Percentiles rank a stretch among this genome's conserved stretches.
Conservation (phyloP, 2,329 filamentous ascomycete species). For the Botrytis squamosa region DNA sequence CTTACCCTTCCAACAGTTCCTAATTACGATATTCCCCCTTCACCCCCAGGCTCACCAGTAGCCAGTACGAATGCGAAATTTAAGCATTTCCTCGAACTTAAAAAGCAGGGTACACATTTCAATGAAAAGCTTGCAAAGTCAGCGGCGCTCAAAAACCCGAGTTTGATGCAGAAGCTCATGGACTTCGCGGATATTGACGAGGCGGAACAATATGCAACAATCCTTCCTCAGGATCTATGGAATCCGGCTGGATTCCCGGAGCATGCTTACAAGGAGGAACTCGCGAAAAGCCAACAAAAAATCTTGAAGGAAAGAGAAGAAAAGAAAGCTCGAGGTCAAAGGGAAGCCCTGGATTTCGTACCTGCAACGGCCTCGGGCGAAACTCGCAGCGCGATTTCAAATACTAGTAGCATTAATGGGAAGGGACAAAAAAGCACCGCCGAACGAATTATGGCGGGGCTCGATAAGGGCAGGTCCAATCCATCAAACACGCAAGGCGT, state of each 20-base stretch:
- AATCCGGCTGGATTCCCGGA: slow-evolving; percentile 56
- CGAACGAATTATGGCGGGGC: slow-evolving; percentile 40
- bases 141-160: slow-evolving; percentile 68
- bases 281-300: slow-evolving; percentile 48
- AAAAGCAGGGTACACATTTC: slow-evolving; percentile 74
- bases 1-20: slow-evolving; percentile 72
- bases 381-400: slow-evolving; percentile 31
- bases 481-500: slow-evolving; percentile 37
- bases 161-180: slow-evolving; percentile 69
- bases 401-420: slow-evolving; percentile 22
- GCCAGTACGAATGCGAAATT: slow-evolving; percentile 63
- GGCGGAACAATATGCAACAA: slow-evolving; percentile 64
- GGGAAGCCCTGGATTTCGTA: slow-evolving; percentile 39
- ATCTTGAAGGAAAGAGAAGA: slow-evolving; percentile 38
- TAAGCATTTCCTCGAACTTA: slow-evolving; percentile 71
- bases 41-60: slow-evolving; percentile 62
- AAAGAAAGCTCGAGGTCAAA: slow-evolving; percentile 35
- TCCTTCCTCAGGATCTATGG: slow-evolving; percentile 56
- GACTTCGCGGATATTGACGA: slow-evolving; percentile 60
- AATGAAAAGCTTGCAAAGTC: slow-evolving; percentile 70
- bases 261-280: slow-evolving; percentile 51
- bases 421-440: slow-evolving; percentile 36
- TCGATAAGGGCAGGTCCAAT: slow-evolving; percentile 37
- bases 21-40: slow-evolving; percentile 72
- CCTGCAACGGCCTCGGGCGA: slow-evolving; percentile 33